Percentiles rank a stretch among this genome's conserved stretches.
These are phyloP conservation scores for Chlamydomonas reinhardtii DNA, from an alignment of 163 green algal species.

Conservation along the genomic window DNA sequence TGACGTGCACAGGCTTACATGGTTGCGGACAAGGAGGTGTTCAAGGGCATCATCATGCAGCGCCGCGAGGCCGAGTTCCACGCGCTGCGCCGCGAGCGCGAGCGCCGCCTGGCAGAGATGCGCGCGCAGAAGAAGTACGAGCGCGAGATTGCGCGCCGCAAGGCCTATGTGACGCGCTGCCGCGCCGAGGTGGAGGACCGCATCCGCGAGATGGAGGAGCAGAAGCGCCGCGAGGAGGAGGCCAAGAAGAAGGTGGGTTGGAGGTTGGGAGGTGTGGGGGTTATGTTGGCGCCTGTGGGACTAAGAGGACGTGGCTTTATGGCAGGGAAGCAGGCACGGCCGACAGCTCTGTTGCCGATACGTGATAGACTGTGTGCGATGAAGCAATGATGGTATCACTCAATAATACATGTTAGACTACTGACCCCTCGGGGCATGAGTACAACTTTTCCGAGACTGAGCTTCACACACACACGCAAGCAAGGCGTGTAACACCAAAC, in stretches of 20 bases:
- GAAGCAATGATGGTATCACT: conserved; percentile 34
- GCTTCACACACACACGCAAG: not conserved
- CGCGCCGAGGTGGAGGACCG: conserved; percentile 71
- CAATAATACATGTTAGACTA: conserved; percentile 50
- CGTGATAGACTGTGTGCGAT: no score
- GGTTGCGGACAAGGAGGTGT: conserved; percentile 55
- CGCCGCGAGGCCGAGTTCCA: conserved; percentile 93
- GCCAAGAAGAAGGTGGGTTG: conserved; percentile 45
- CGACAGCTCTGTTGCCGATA: no score
- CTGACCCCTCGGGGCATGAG: conserved; percentile 42
- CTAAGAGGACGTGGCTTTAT: no score
- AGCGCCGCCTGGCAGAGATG: conserved; percentile 76
- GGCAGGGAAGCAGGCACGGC: no score
- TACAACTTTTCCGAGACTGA: conserved; percentile 42
- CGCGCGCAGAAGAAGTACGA: conserved; percentile 64
- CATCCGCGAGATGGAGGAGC: conserved; percentile 56
- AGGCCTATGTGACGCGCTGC: conserved; percentile 86
- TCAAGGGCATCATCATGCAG: conserved; percentile 74
- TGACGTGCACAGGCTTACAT: conserved; percentile 12
- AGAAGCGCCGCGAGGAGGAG: conserved; percentile 64
- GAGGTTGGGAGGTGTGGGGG: conserved; percentile 67
- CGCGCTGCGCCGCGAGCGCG: conserved; percentile 70
- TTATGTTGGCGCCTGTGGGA: no score
- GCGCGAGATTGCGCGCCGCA: conserved; percentile 72
- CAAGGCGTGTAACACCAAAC: no score